Evolutionary conservation across 495 filamentous ascomycete genomes (phyloP), one percentile per base, ranked within the genome.

Genomic region (Penicillium bovifimosum): DNA sequence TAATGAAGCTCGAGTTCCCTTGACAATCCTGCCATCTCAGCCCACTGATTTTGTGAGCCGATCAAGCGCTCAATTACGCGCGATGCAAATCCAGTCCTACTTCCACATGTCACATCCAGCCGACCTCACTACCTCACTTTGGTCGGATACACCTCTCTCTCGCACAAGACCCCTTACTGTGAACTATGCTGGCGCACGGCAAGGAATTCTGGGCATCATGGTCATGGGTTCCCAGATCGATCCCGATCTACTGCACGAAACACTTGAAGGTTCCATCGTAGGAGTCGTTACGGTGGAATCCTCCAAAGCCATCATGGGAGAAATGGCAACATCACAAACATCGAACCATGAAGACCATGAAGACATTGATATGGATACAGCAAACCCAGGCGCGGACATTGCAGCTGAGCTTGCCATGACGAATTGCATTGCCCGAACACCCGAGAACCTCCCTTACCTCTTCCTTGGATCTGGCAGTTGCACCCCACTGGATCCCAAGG

Each of bases 1-100:
- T 28, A 52, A 47, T 13, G 58, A 68, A 33, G 67, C 67, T 27
- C 55, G 52, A 28, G 64, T 67, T 18, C 59, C 68, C 0, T 49
- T 80, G 41, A 76, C 71, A 1, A 68, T 70, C 2, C 55, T 80
- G 2, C 65, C 66, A 17, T 86, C 85, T 2, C 81, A 86, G 54
- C 70, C 81, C 14, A 83, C 77, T 47, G 78, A 86, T 17, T 73
- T 80, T 47, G 71, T 80, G 5, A 78, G 78, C n/a, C 74, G 83
- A 34, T 90, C 84, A 1, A 78, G 86, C 8, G 78, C 79, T 10
- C 81, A 92, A 56, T 64, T 90, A 5, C 78, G 88, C 46, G 77
- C 80, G 24, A 91, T 95, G 88, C 86, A 91, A 55, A 85, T 80
- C 18, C 80, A 88, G 61, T 87, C 88, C 0, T 91, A 91, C 55